Evolutionary conservation across 345 rosid species (phyloP).

Genomic region (Eucalyptus dawsonii): DNA sequence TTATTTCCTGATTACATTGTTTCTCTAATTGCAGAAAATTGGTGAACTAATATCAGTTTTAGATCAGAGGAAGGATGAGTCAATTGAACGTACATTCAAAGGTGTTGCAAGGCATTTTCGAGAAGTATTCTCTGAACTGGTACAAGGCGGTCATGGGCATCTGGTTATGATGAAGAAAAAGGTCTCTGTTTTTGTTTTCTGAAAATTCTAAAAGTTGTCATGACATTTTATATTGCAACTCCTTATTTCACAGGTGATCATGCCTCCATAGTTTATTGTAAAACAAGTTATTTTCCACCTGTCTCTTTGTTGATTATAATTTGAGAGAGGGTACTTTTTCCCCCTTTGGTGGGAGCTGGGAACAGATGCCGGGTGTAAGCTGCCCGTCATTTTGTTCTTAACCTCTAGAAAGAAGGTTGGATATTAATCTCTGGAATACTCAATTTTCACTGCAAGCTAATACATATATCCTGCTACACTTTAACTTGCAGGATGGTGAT

Average conservation of each 20-base stretch:
- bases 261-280: neutral
- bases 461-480: neutral
- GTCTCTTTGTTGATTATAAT: neutral
- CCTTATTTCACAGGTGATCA: neutral
- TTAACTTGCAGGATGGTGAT: slow-evolving; percentile 51
- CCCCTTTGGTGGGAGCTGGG: neutral
- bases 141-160: slow-evolving; percentile 88
- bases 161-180: slow-evolving; percentile 91
- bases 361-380: neutral
- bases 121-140: slow-evolving; percentile 89
- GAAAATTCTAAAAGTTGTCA: neutral
- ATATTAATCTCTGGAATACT: neutral
- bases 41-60: slow-evolving; percentile 72
- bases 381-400: neutral
- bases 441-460: neutral
- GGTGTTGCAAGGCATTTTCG: slow-evolving; percentile 90
- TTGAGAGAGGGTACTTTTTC: neutral
- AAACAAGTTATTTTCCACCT: neutral
- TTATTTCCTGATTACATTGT: neutral
- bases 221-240: neutral
- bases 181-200: slow-evolving; percentile 16
- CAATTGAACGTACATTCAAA: slow-evolving; percentile 96
- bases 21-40: slow-evolving; percentile 58
- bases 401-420: neutral
- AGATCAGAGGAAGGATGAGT: slow-evolving; percentile 93